These are phyloP conservation scores for Aegilops longissima DNA, from an alignment of 176 grass and related monocot genomes.

Conservation along the genomic window DNA sequence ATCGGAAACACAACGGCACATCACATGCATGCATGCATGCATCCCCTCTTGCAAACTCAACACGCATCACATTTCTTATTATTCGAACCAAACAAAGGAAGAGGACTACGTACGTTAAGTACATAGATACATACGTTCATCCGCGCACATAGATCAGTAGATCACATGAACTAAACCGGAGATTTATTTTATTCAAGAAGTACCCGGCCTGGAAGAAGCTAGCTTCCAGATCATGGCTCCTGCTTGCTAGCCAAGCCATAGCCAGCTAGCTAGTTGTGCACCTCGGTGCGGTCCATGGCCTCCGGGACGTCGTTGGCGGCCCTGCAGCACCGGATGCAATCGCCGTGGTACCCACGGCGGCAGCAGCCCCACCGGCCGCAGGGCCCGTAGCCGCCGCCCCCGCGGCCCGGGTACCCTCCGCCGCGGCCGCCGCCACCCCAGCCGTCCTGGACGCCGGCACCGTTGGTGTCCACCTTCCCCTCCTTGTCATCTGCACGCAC, in stretches of 20 bases:
- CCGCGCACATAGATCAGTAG: background rate
- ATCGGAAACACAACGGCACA: background rate
- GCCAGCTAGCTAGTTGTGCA: slow-evolving; percentile 3
- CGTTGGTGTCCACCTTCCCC: background rate
- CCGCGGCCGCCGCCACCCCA: background rate
- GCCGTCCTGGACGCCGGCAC: slow-evolving; percentile 36
- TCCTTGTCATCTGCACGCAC: background rate
- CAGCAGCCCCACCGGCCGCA: slow-evolving; percentile 45
- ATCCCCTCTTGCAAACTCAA: background rate
- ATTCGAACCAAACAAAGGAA: background rate
- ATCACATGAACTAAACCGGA: background rate
- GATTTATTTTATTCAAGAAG: slow-evolving; percentile 9
- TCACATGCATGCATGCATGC: too few relatives aligned
- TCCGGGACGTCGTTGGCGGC: background rate
- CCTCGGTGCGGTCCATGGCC: background rate
- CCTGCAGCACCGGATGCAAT: background rate
- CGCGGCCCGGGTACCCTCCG: background rate
- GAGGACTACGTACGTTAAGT: background rate
- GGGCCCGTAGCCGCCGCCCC: slow-evolving; percentile 13
- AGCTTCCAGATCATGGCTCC: background rate
- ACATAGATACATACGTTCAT: background rate
- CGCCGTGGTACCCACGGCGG: slow-evolving; percentile 33
- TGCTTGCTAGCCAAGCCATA: background rate
- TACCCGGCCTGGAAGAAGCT: background rate
- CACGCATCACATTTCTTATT: background rate